Evolutionary conservation across 371 early-diverging fungal species (phyloP), one percentile per base, ranked within the genome.

Genomic region (Blastocladiella emersonii): DNA sequence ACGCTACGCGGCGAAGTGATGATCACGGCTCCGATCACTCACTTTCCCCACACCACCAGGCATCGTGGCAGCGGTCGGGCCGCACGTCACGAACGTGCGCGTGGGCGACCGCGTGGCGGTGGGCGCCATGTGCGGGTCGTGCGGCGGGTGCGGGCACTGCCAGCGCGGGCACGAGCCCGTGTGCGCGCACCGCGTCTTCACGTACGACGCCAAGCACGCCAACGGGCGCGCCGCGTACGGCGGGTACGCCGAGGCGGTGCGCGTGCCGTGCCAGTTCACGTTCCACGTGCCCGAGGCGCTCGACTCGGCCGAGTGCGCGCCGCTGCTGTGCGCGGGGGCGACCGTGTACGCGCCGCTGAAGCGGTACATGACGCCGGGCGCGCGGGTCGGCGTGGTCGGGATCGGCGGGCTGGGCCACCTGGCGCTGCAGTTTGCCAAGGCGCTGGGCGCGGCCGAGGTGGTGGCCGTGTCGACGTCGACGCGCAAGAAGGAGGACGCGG

Each of bases 351-450:
- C 77, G 44, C 86, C 88, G 25, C 66, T 88, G 63, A 72, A 72
- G 61, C 67, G 74, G n/a, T 56, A 69, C 63, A 64, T 70, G 55
- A 74, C 80, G 64, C 75, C 73, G 0, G 82, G 82, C 59, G 67
- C 72, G 59, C 67, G 65, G 15, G 87, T 88, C 53, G 86, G 86
- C 39, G 66, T 89, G 21, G 71, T 86, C 64, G 85, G 83, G 10
- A 81, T 88, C 55, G 91, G 86, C 44, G 85, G 88, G 51, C 71
- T 86, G 27, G 83, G 85, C 53, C 90, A 90, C 53, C 73, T 88
- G 68, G 83, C 77, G 8, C 63, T 88, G 27, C 83, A 86, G 70
- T 85, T 70, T 57, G 86, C 86, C n/a, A 68, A 67, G 30, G 79
- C 76, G 32, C 74, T 85, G 76, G 88, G 89, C 39, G 82, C 86